phyloP scores from a whole-genome alignment of 2,329 filamentous ascomycete species.

The Aspergillus sp. region DNA sequence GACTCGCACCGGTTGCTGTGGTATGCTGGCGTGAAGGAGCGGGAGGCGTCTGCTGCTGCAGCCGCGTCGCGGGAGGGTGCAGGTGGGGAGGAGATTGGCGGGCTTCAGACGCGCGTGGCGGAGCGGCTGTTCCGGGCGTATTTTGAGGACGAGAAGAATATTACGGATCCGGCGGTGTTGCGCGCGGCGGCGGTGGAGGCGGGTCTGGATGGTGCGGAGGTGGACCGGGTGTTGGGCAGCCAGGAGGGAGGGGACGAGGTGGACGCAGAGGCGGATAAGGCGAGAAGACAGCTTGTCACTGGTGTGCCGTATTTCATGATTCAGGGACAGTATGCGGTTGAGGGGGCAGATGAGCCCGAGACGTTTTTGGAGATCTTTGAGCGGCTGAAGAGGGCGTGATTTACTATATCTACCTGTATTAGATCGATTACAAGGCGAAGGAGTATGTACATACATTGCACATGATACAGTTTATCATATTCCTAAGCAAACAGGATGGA shows the following conservation, averaged over 20 bases:
- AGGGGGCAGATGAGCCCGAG: constrained; percentile 69
- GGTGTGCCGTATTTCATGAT: constrained; percentile 77
- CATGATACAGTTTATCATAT: not conserved
- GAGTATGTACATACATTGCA: not conserved
- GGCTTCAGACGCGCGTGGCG: constrained; percentile 59
- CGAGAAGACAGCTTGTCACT: constrained; percentile 54
- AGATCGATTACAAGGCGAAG: not conserved
- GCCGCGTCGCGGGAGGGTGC: constrained; percentile 7
- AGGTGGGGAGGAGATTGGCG: constrained; percentile 29
- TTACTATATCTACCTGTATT: not conserved
- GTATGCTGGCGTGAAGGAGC: constrained; percentile 58
- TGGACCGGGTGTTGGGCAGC: constrained; percentile 54
- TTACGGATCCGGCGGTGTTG: constrained; percentile 58
- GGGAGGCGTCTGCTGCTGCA: constrained; percentile 13
- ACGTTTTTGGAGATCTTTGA: constrained; percentile 66
- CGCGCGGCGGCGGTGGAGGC: constrained; percentile 53
- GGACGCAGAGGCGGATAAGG: constrained; percentile 55
- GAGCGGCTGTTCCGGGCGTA: constrained; percentile 64
- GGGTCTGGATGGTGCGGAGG: constrained; percentile 54
- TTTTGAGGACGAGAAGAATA: constrained; percentile 64
- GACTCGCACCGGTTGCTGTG: constrained; percentile 77
- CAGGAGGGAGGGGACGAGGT: constrained; percentile 58
- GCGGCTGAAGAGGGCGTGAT: not conserved
- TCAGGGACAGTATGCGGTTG: constrained; percentile 64
- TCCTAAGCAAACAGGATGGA: not conserved